Base-by-base conservation (phyloP, 78 protist genomes). In the Chrysochromulina tobinii region DNA sequence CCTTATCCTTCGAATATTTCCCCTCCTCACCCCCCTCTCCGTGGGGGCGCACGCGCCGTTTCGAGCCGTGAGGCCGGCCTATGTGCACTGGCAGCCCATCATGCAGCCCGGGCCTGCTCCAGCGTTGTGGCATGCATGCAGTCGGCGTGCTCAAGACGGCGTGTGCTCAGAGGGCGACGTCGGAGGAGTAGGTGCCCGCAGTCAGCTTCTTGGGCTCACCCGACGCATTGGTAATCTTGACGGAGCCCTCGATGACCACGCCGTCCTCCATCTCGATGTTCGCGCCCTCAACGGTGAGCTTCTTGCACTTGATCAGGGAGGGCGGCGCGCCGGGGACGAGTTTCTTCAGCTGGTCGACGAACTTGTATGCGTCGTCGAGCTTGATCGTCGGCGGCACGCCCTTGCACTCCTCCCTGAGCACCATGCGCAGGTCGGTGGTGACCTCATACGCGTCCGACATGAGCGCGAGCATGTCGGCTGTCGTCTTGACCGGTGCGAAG, bases 401-500 rank as follows among this genome's bases (percentile, higher is more conserved):
- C 51, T 88, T 83, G 27, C 94, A 93, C 81, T 88, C 94, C 95
- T 93, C 89, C 54, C 59, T 92, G n/a, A 98, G 93, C 93, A 1
- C 48, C 23, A 79, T 54, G 64, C 87, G 64, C 20, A 4, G 1
- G 73, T 95, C 98, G 38, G 94, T 81, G 53, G 84, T 92, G 15
- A 96, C 59, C n/a, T 61, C 86, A 73, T 96, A 99, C 38, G 97
- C 93, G 89, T 98, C 95, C 9, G 96, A 92, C 91, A 92, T 97
- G n/a, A 98, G 94, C 54, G 97, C 88, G 51, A 99, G 90, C 61
- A 99, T 93, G 89, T 99, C 99, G 54, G 93, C 17, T 4, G 96
- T 90, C 53, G 96, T 95, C 95, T 99, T 99, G 23, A 98, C 99
- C 11, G 99, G 99, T 38, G 98, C 54, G 95, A 99, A 99, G 58